phyloP scores from a whole-genome alignment of 2,329 filamentous ascomycete species.

The Coccinonectria pachysandricola region DNA sequence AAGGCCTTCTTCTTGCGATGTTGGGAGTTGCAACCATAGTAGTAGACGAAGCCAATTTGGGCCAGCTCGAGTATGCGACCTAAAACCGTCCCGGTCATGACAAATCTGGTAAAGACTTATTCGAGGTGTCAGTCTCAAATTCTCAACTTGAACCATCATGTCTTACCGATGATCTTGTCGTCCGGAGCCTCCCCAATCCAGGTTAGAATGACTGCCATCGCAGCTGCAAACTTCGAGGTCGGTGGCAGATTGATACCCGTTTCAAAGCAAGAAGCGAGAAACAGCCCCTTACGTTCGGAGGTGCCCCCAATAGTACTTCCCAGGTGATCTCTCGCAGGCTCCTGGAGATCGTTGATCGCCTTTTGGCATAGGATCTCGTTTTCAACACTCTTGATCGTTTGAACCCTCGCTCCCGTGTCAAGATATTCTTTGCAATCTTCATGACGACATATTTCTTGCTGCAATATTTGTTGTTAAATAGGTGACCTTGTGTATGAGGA shows the following conservation, averaged over 20 bases:
- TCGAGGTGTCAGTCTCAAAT: not conserved
- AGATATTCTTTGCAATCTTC: too few relatives aligned
- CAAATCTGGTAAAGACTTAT: constrained; percentile 28
- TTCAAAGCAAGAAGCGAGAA: constrained; percentile 9
- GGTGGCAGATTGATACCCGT: constrained; percentile 6
- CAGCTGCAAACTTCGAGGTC: constrained; percentile 23
- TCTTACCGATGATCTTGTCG: constrained; percentile 31
- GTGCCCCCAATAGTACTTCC: constrained; percentile 5
- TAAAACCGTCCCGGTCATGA: constrained; percentile 22
- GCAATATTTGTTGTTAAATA: too few relatives aligned
- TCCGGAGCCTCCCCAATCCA: constrained; percentile 22
- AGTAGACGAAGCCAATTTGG: constrained; percentile 27
- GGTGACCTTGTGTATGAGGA: too few relatives aligned
- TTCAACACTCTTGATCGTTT: too few relatives aligned
- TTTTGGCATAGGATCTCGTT: too few relatives aligned
- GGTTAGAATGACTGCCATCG: constrained; percentile 21
- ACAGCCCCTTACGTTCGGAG: constrained; percentile 8
- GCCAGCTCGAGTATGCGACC: constrained; percentile 25
- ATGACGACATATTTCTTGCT: too few relatives aligned
- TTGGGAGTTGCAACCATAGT: constrained; percentile 16
- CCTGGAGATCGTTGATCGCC: constrained; percentile 19
- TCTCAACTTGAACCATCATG: rapidly evolving
- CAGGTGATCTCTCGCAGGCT: constrained; percentile 17
- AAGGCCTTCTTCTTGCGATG: constrained; percentile 12
- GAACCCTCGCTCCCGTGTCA: too few relatives aligned